These are phyloP conservation scores for Leccinum olivaceopallidum DNA, from an alignment of 768 basidiomycete species.

Conservation along the genomic window DNA sequence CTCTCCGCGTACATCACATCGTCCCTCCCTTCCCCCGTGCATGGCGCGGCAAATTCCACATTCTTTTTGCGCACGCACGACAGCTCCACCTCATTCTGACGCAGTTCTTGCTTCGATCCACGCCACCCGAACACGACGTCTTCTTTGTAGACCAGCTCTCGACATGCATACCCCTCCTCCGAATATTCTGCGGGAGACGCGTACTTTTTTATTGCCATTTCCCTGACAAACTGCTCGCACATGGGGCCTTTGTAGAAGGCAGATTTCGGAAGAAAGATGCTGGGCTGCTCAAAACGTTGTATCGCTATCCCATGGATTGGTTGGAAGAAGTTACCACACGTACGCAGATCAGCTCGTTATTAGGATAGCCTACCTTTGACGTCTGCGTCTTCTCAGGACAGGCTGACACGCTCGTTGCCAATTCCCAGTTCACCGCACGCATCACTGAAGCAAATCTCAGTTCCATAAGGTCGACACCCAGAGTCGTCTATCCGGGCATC, in stretches of 20 bases:
- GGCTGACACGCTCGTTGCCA: slow-evolving; percentile 88
- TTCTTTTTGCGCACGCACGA: slow-evolving; percentile 84
- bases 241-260: slow-evolving; percentile 63
- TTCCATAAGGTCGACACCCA: slow-evolving; percentile 58
- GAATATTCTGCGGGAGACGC: slow-evolving; percentile 63
- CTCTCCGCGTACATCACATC: slow-evolving; percentile 72
- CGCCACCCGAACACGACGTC: slow-evolving; percentile 62
- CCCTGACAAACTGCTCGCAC: slow-evolving; percentile 88
- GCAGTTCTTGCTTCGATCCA: slow-evolving; percentile 53
- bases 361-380: neutral
- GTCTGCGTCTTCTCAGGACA: slow-evolving; percentile 53
- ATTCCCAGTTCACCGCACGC: slow-evolving; percentile 86
- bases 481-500: slow-evolving; percentile 95
- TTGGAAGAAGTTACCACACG: slow-evolving; percentile 89
- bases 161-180: slow-evolving; percentile 84
- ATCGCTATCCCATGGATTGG: slow-evolving; percentile 88
- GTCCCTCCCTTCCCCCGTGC: slow-evolving; percentile 79
- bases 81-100: slow-evolving; percentile 74
- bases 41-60: slow-evolving; percentile 78
- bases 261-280: slow-evolving; percentile 40
- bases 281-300: slow-evolving; percentile 66
- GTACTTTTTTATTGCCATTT: slow-evolving; percentile 99
- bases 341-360: slow-evolving; percentile 38
- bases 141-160: slow-evolving; percentile 96
- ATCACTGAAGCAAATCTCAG: slow-evolving; percentile 78